Evolutionary conservation across 2,329 filamentous ascomycete genomes (phyloP).

Genomic region (Calonectria pseudoreteaudii): DNA sequence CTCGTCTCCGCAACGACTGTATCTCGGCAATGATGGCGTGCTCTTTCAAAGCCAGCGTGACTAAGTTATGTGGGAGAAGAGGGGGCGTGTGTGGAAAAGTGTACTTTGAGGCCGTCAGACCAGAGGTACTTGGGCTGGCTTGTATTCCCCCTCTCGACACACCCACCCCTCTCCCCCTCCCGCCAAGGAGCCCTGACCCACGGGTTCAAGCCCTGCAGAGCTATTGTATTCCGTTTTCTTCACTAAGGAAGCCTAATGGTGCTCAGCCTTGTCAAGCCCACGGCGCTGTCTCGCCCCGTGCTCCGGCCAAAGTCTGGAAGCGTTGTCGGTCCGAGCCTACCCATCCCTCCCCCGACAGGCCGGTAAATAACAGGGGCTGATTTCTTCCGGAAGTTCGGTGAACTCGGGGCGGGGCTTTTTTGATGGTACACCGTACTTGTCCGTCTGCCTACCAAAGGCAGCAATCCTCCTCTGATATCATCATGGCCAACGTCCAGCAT

Average conservation of each 20-base stretch:
- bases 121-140: slow-evolving; percentile 29
- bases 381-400: slow-evolving; percentile 5
- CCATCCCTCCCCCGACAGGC: slow-evolving; percentile 2
- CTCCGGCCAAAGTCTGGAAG: slow-evolving; percentile 7
- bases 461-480: slow-evolving; percentile 3
- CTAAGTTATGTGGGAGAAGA: neutral
- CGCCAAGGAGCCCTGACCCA: slow-evolving; percentile 11
- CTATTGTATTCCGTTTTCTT: neutral
- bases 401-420: neutral
- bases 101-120: slow-evolving; percentile 36
- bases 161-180: slow-evolving; percentile 13
- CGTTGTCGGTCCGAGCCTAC: neutral
- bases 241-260: neutral
- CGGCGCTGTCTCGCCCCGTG: slow-evolving; percentile 21
- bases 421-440: neutral
- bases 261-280: slow-evolving; percentile 29
- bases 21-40: slow-evolving; percentile 19
- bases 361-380: slow-evolving; percentile 1
- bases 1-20: neutral
- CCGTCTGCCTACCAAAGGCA: slow-evolving; percentile 1
- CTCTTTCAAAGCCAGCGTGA: slow-evolving; percentile 3
- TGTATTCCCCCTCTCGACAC: slow-evolving; percentile 12
- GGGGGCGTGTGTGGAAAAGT: slow-evolving; percentile 4
- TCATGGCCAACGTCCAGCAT: neutral
- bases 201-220: slow-evolving; percentile 27